Evolutionary conservation across 2,329 filamentous ascomycete species (phyloP).

Genomic region (Fusarium verrucosum): DNA sequence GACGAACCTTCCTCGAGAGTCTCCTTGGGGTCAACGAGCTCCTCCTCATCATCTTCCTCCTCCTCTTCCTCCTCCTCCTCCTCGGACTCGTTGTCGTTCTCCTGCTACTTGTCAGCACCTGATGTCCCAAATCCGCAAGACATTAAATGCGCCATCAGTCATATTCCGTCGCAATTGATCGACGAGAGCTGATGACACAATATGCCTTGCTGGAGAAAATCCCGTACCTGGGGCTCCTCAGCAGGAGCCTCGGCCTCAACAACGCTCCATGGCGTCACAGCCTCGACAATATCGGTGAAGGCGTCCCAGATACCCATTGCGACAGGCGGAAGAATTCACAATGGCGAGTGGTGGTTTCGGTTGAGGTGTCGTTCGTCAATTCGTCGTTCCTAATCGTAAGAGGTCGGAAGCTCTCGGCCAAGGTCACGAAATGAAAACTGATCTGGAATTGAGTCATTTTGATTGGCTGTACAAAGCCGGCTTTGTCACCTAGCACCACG

Average conservation of each 20-base stretch:
- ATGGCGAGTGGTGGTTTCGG: conserved; percentile 54
- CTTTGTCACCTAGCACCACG: conserved; percentile 11
- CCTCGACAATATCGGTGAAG: conserved; percentile 71
- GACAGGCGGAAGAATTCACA: conserved; percentile 52
- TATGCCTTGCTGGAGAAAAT: conserved; percentile 33
- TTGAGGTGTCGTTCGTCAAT: conserved; percentile 49
- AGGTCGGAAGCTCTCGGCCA: conserved; percentile 55
- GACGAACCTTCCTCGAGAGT: conserved; percentile 88
- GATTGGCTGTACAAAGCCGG: conserved; percentile 53
- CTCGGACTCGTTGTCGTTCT: conserved; percentile 57
- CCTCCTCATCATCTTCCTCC: conserved; percentile 80
- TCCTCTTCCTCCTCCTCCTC: conserved; percentile 61
- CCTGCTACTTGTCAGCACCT: conserved; percentile 42
- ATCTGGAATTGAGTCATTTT: conserved; percentile 60
- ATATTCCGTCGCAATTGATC: conserved; percentile 27
- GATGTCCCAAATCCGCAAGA: neutral
- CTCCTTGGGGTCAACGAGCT: conserved; percentile 88
- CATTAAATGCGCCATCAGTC: neutral
- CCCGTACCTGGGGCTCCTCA: conserved; percentile 67
- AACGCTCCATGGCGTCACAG: conserved; percentile 70
- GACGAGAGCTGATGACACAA: conserved; percentile 15
- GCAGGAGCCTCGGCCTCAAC: conserved; percentile 74
- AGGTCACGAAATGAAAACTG: conserved; percentile 54
- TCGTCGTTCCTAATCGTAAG: conserved; percentile 50
- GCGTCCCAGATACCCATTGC: conserved; percentile 74